Conservation (phyloP, 805 yeast species). For the Metschnikowia borealis region DNA sequence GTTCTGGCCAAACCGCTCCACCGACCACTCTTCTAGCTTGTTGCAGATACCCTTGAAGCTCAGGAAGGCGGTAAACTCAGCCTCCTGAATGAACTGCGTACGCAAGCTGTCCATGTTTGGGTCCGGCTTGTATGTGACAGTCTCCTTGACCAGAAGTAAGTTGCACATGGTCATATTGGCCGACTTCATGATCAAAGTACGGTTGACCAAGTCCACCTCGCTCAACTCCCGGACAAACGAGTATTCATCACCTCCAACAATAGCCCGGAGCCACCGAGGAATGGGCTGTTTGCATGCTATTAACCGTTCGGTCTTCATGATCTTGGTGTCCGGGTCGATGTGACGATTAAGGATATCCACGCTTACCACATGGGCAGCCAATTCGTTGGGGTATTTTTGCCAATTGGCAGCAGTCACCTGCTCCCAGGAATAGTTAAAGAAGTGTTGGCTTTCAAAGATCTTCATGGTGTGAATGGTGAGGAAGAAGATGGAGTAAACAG, state of each 20-base stretch:
- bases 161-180: conserved; percentile 79
- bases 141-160: conserved; percentile 75
- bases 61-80: conserved; percentile 85
- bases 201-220: conserved; percentile 64
- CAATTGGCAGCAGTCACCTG: conserved; percentile 95
- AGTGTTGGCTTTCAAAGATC: conserved; percentile 65
- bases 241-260: conserved; percentile 69
- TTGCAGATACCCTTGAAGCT: conserved; percentile 66
- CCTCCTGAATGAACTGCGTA: conserved; percentile 75
- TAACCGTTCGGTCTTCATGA: conserved; percentile 75
- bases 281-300: conserved; percentile 85
- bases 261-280: conserved; percentile 71
- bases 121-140: conserved; percentile 78
- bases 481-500: not conserved
- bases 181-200: conserved; percentile 75
- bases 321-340: conserved; percentile 44
- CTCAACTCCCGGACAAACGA: conserved; percentile 88
- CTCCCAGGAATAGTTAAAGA: conserved; percentile 85
- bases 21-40: conserved; percentile 88
- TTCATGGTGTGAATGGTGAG: conserved; percentile 50
- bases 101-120: conserved; percentile 41
- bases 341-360: conserved; percentile 85
- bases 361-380: conserved; percentile 86
- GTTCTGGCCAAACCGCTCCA: conserved; percentile 82
- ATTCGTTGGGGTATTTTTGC: conserved; percentile 95